Evolutionary conservation across 345 rosid genomes (phyloP).

Genomic region (Hibiscus tridactylites): DNA sequence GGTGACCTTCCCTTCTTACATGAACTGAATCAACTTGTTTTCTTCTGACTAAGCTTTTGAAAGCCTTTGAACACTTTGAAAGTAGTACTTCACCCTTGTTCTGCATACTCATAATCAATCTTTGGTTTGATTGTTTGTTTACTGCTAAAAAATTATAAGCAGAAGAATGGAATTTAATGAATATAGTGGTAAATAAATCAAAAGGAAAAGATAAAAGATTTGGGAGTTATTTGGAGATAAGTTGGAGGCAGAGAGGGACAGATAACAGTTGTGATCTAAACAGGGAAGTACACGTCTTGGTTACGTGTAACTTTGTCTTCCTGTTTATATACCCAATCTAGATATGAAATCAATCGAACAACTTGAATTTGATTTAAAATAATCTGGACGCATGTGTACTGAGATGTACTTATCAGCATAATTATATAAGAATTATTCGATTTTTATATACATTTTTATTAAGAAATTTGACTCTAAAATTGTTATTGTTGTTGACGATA

Average conservation of each 20-base stretch:
- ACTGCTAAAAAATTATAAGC: neutral
- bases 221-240: neutral
- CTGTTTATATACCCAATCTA: too few species aligned
- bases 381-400: too few species aligned
- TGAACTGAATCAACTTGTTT: constrained; percentile 70
- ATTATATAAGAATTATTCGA: too few species aligned
- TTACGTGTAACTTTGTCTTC: neutral
- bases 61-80: constrained; percentile 22
- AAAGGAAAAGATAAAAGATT: neutral
- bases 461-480: too few species aligned
- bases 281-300: neutral
- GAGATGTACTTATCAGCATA: too few species aligned
- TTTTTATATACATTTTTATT: too few species aligned
- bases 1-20: constrained; percentile 23
- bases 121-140: neutral
- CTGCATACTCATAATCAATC: constrained; percentile 23
- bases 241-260: neutral
- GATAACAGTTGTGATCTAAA: neutral
- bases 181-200: neutral
- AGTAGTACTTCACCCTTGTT: constrained; percentile 14
- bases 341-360: too few species aligned
- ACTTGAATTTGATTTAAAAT: too few species aligned
- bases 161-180: too few species aligned
- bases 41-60: constrained; percentile 49
- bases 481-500: too few species aligned